A percentile compares a stretch with the other conserved stretches of the same genome.
These are phyloP conservation scores for Strigomonas culicis DNA, from an alignment of 208 protist species.

Conservation along the genomic window DNA sequence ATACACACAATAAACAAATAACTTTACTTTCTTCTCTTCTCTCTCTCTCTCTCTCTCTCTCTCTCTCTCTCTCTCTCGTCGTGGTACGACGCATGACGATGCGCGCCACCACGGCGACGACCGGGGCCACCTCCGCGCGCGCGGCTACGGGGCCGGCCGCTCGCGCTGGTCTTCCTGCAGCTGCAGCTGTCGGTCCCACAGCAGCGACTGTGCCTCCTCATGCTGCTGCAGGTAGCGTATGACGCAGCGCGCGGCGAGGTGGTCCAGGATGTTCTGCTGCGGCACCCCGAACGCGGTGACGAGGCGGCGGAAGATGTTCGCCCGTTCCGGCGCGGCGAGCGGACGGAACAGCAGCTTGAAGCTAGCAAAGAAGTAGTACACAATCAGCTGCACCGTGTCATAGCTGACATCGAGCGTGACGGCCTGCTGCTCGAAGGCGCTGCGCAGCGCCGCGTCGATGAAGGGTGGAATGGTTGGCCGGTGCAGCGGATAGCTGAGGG, in stretches of 20 bases:
- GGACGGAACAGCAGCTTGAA: slow-evolving; percentile 71
- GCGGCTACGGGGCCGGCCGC: neutral
- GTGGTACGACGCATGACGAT: too few relatives aligned
- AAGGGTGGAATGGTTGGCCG: slow-evolving; percentile 40
- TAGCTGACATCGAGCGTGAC: slow-evolving; percentile 65
- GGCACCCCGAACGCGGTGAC: slow-evolving; percentile 63
- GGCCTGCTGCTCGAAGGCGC: slow-evolving; percentile 60
- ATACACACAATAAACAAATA: slow-evolving; percentile 11
- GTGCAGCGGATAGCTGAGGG: slow-evolving; percentile 38
- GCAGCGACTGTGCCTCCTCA: slow-evolving; percentile 42
- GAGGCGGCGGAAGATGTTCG: slow-evolving; percentile 71
- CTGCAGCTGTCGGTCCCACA: slow-evolving; percentile 37
- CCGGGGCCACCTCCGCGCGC: too few relatives aligned
- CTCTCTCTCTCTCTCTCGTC: too few relatives aligned
- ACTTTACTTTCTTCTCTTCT: slow-evolving; percentile 8
- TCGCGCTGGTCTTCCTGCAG: neutral
- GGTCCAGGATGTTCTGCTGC: slow-evolving; percentile 52
- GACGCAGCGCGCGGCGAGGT: slow-evolving; percentile 73
- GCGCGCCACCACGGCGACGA: too few relatives aligned
- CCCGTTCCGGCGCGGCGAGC: slow-evolving; percentile 55
- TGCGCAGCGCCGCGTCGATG: slow-evolving; percentile 43
- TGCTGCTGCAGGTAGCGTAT: slow-evolving; percentile 63
- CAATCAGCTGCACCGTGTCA: slow-evolving; percentile 61
- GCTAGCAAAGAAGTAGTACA: slow-evolving; percentile 78
- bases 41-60: neutral